Conservation (phyloP, 2,329 filamentous ascomycete genomes). For the Emmonsia crescens region DNA sequence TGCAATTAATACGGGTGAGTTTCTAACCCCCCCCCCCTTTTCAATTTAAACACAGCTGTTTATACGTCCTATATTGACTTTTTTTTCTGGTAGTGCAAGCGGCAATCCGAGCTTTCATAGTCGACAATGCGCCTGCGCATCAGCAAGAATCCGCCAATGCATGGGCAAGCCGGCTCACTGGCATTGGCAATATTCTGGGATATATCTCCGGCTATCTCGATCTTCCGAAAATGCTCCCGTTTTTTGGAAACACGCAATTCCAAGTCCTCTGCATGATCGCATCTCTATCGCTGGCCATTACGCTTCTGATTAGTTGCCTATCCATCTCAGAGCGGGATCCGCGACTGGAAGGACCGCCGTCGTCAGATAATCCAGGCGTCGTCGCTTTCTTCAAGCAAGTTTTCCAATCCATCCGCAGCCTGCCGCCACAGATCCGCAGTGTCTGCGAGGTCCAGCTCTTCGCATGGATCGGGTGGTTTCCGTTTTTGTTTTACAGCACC, state of each 20-base stretch:
- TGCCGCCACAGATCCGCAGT: constrained; percentile 71
- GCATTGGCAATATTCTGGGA: constrained; percentile 81
- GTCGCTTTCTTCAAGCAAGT: constrained; percentile 70
- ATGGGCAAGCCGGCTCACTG: constrained; percentile 80
- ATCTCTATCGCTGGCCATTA: constrained; percentile 58
- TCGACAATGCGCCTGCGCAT: constrained; percentile 82
- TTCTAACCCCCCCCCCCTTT: not conserved
- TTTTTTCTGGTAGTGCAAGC: constrained; percentile 60
- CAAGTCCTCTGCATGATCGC: constrained; percentile 84
- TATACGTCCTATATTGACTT: not conserved
- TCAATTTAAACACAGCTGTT: not conserved
- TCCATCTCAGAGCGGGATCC: constrained; percentile 72
- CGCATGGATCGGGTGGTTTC: constrained; percentile 93
- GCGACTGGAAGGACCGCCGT: constrained; percentile 54
- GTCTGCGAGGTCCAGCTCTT: constrained; percentile 77
- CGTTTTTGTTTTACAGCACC: constrained; percentile 88
- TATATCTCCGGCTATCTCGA: constrained; percentile 81
- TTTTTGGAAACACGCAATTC: constrained; percentile 81
- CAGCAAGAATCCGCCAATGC: constrained; percentile 91
- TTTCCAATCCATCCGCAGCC: constrained; percentile 60
- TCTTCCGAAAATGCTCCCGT: constrained; percentile 62
- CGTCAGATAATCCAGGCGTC: constrained; percentile 53
- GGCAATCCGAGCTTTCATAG: constrained; percentile 80
- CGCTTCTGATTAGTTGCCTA: constrained; percentile 58
- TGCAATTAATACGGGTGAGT: constrained; percentile 76